phyloP scores from a whole-genome alignment of 2,329 filamentous ascomycete genomes.

The Metarhizium sp. region DNA sequence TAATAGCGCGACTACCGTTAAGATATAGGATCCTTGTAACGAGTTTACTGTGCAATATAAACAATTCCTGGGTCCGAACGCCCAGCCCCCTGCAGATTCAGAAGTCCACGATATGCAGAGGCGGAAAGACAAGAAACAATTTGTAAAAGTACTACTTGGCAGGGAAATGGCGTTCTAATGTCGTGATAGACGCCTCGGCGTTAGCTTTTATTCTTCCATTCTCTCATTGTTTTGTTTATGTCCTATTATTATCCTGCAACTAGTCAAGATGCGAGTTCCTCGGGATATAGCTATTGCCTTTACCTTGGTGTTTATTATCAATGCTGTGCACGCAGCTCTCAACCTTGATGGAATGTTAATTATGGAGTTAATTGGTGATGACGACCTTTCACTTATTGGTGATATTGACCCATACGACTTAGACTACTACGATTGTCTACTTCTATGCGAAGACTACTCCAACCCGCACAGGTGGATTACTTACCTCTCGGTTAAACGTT shows the following conservation, averaged over 20 bases:
- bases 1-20: too few relatives aligned
- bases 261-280: not conserved
- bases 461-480: conserved; percentile 14
- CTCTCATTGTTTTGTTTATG: not conserved
- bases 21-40: too few relatives aligned
- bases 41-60: too few relatives aligned
- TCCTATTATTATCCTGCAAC: not conserved
- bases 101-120: too few relatives aligned
- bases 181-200: not conserved
- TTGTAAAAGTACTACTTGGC: too few relatives aligned
- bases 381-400: conserved; percentile 12
- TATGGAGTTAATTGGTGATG: conserved; percentile 3
- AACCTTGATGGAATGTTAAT: conserved; percentile 9
- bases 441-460: conserved; percentile 11
- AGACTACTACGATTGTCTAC: conserved; percentile 13
- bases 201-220: not conserved
- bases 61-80: too few relatives aligned
- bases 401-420: conserved; percentile 10
- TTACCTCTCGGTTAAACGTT: conserved; percentile 12
- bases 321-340: conserved; percentile 6
- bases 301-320: not conserved
- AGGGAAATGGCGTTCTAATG: not conserved
- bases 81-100: too few relatives aligned
- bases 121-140: too few relatives aligned
- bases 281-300: not conserved